Evolutionary conservation across 1,284 basidiomycete species (phyloP).

Genomic region (Lignosus rhinocerotis): DNA sequence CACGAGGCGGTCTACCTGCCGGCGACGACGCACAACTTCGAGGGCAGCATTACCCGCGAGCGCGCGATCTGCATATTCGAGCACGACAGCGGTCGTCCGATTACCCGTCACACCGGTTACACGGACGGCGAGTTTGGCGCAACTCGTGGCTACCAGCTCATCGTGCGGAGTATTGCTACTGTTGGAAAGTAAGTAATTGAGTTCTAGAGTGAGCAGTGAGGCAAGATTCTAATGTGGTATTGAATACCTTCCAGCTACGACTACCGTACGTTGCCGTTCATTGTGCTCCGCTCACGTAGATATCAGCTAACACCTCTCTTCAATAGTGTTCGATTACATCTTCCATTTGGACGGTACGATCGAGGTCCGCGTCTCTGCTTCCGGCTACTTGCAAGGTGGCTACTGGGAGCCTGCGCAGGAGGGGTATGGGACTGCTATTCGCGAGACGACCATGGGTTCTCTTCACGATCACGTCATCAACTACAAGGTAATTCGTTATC

Average conservation of each 20-base stretch:
- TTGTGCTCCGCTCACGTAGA: background rate
- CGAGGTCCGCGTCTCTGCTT: conserved; percentile 64
- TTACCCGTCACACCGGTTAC: conserved; percentile 60
- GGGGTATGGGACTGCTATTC: conserved; percentile 56
- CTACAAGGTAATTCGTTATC: conserved; percentile 44
- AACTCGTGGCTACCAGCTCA: conserved; percentile 58
- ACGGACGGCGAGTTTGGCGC: conserved; percentile 54
- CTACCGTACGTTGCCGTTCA: conserved; percentile 42
- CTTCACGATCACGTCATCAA: conserved; percentile 74
- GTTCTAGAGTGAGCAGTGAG: background rate
- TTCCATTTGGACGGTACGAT: conserved; percentile 69
- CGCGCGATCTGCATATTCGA: conserved; percentile 69
- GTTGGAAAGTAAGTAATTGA: conserved; percentile 56
- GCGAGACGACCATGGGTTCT: conserved; percentile 60
- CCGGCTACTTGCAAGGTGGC: conserved; percentile 67
- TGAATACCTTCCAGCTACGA: conserved; percentile 46
- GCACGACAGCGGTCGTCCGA: conserved; percentile 55
- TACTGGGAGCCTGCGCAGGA: conserved; percentile 53
- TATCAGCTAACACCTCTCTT: background rate
- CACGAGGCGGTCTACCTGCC: conserved; percentile 59
- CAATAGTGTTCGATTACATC: conserved; percentile 60
- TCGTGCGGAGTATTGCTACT: conserved; percentile 56
- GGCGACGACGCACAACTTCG: conserved; percentile 50
- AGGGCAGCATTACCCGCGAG: conserved; percentile 44
- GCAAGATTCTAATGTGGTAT: background rate